Percentiles rank a stretch among this genome's conserved stretches.
phyloP scores from a whole-genome alignment of 2,329 filamentous ascomycete species.

The Aureobasidium sp. region DNA sequence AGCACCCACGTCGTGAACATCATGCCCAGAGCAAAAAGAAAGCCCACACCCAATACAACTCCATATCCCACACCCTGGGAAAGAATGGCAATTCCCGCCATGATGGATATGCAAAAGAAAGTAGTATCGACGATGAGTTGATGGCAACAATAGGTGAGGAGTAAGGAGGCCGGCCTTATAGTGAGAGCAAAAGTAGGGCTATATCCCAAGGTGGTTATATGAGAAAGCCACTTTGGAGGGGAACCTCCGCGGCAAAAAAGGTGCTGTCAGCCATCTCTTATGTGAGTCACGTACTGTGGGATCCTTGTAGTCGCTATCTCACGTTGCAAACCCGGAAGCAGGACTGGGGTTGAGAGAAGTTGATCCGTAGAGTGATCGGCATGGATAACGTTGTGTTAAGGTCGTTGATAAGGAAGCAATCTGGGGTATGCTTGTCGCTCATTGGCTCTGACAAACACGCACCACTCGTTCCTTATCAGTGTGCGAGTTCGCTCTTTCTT shows the following conservation, averaged over 20 bases:
- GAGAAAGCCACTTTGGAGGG: neutral
- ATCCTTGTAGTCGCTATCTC: neutral
- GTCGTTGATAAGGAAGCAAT: slow-evolving; percentile 1
- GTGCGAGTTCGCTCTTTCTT: neutral
- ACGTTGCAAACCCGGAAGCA: neutral
- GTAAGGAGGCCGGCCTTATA: neutral
- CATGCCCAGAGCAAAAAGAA: slow-evolving; percentile 69
- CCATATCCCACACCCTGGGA: slow-evolving; percentile 67
- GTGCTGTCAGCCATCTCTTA: neutral
- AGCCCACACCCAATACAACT: slow-evolving; percentile 66
- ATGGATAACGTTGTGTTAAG: neutral
- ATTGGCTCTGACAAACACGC: slow-evolving; percentile 12
- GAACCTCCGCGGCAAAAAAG: neutral
- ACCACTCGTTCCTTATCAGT: slow-evolving; percentile 7
- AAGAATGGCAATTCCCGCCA: slow-evolving; percentile 28
- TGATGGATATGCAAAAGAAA: neutral
- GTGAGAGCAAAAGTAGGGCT: neutral
- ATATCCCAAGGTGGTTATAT: neutral
- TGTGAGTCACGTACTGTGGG: neutral
- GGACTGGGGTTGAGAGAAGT: neutral
- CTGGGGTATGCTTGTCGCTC: slow-evolving; percentile 6
- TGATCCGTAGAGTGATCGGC: neutral
- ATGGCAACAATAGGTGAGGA: neutral
- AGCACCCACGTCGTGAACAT: slow-evolving; percentile 65
- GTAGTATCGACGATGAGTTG: neutral